Base-by-base conservation (phyloP, 164 flowering plant genomes). In the Annona cherimola region DNA sequence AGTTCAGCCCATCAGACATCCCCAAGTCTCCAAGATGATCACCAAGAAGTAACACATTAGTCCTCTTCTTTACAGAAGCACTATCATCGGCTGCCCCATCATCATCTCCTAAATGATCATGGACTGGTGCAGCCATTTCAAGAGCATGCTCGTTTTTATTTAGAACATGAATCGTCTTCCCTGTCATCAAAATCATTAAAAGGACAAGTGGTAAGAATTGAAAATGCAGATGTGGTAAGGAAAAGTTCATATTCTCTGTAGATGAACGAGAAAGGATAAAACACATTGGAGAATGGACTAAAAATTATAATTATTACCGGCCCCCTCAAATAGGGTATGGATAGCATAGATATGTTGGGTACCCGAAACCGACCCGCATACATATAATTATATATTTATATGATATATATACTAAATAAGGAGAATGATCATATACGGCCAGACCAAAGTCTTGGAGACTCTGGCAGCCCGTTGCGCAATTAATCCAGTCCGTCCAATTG, bases 111-210 rank as follows among this genome's bases (percentile, higher is more conserved):
- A 86, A 63, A 46, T 79, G 83, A n/a, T 87, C 90, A 76, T 90
- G 95, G 74, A 86, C 71, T 55, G 98, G 92, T 70, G 87, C 93
- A 76, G 95, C 97, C 98, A 94, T 91, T 69, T 94, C 94, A 72
- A 94, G 90, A 64, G 99, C 91, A 85, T 92, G 99, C 79, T 94
- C 99, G 72, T 94, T 94, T 80, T 94, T 92, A 72, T 94, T 94
- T 20, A 94, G 77, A 64, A 84, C 86, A 75, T 92, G 98, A 80
- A 94, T 94, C 16, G 87, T 83, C 83, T 91, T 94, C 76, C 99
- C 99, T 92, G 84, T 16, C 74, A 72, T 7, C 20, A 62, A 40
- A 69, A 61, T 42, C 61, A 35, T 19, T 3, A 42, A 26, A 63
- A 76, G 55, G 59, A 5, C 40, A 50, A 57, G 61, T 40, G 16